These are phyloP conservation scores for Penicillium ochrochloron DNA, from an alignment of 495 filamentous ascomycete genomes.

Conservation along the genomic window DNA sequence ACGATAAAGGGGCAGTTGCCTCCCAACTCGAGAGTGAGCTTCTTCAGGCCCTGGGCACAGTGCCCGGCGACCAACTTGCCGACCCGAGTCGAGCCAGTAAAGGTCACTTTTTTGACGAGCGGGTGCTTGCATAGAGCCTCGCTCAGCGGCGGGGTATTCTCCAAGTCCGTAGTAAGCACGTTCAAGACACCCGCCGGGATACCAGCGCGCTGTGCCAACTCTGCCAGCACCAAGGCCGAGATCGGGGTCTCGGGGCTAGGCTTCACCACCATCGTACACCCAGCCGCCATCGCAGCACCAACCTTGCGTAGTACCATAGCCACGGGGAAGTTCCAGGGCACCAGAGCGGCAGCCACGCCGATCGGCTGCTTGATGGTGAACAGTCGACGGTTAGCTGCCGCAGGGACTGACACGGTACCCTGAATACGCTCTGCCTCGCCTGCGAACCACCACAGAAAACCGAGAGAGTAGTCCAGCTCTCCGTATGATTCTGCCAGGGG, in stretches of 20 bases:
- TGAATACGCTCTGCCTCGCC: slow-evolving; percentile 73
- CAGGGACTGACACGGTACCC: slow-evolving; percentile 59
- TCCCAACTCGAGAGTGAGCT: slow-evolving; percentile 72
- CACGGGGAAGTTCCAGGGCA: slow-evolving; percentile 69
- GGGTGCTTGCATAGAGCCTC: slow-evolving; percentile 67
- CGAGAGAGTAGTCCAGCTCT: slow-evolving; percentile 63
- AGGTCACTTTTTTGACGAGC: slow-evolving; percentile 71
- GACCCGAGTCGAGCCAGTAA: slow-evolving; percentile 71
- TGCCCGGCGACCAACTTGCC: slow-evolving; percentile 65
- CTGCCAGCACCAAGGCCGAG: slow-evolving; percentile 56
- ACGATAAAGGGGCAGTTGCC: slow-evolving; percentile 78
- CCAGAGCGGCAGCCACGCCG: slow-evolving; percentile 66
- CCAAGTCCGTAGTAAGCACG: slow-evolving; percentile 59
- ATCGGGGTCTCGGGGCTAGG: slow-evolving; percentile 67
- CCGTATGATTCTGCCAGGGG: slow-evolving; percentile 61
- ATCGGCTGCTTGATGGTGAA: slow-evolving; percentile 75
- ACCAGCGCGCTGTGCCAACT: slow-evolving; percentile 58
- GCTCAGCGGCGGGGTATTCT: slow-evolving; percentile 67
- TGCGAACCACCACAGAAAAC: slow-evolving; percentile 68
- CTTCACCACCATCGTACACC: slow-evolving; percentile 67
- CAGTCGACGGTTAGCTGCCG: slow-evolving; percentile 62
- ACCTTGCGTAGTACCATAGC: slow-evolving; percentile 74
- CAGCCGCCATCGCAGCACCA: slow-evolving; percentile 70
- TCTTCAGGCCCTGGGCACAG: slow-evolving; percentile 68
- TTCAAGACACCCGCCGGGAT: slow-evolving; percentile 62